Base-by-base conservation (phyloP, 225 moss, liverwort and hornwort genomes). In the Bryum argenteum region DNA sequence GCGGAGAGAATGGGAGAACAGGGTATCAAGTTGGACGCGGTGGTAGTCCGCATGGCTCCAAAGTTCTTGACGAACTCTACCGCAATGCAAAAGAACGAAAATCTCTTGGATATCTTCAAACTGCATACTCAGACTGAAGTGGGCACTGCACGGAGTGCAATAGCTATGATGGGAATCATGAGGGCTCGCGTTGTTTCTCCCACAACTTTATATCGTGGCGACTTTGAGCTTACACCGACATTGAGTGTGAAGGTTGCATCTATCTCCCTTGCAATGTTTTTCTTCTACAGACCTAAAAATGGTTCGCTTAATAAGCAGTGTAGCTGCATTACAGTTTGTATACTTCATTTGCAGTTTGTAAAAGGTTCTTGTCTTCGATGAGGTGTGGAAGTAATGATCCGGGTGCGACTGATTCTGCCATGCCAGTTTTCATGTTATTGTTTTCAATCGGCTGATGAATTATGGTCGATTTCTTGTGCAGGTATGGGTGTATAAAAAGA, bases 401-500 rank as follows among this genome's bases (percentile, higher is more conserved):
- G n/a, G n/a, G n/a, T n/a, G n/a, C n/a, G n/a, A n/a, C 63, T 59
- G 43, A 33, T 58, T 63, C 37, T 53, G 43, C 7, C 7, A 58
- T 73, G 47, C 60, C 28, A 54, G 21, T 28, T 37, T n/a, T 54
- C 19, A 51, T 54, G 24, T 8, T 48, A 17, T 43, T 62, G 16
- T 48, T 58, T 44, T 3, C 26, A 37, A 79, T 15, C 51, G 54
- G 50, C 61, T 57, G 58, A 48, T 39, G 45, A 54, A 57, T 53
- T 13, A 64, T 40, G 8, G 1, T 68, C 39, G 54, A 61, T 43
- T 76, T 7, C 62, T 54, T 54, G 20, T 77, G 71, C 86, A 98
- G 97, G 81, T 98, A 23, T 94, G 98, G 94, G 94, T 94, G 45
- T 99, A 99, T 54, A 99, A 99, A 68, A 99, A 99, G 81, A 91